A percentile compares a stretch with the other conserved stretches of the same genome.
These are phyloP conservation scores for Smittium mucronatum DNA, from an alignment of 371 early-diverging fungal genomes.

Conservation along the genomic window DNA sequence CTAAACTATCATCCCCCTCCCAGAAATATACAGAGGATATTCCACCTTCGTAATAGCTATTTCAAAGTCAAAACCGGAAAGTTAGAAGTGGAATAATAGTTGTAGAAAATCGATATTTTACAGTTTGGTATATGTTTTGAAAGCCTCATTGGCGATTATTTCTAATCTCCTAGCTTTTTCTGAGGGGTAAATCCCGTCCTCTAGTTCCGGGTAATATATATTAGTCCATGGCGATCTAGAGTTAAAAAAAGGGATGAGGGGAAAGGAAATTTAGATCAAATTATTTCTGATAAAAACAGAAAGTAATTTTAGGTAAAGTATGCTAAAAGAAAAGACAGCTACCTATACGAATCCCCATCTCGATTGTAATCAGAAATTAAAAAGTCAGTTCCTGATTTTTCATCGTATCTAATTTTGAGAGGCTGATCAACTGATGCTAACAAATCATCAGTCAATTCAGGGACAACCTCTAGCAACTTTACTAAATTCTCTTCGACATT, in stretches of 20 bases:
- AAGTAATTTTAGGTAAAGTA: neutral
- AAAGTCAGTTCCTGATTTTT: conserved; percentile 63
- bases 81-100: neutral
- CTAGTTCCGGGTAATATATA: conserved; percentile 76
- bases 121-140: conserved; percentile 88
- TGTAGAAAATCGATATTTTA: conserved; percentile 23
- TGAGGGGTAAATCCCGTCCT: conserved; percentile 70
- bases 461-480: conserved; percentile 68
- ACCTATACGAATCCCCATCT: conserved; percentile 87
- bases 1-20: conserved; percentile 85
- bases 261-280: neutral
- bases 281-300: no score
- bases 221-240: conserved; percentile 84
- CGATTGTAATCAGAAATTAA: conserved; percentile 91
- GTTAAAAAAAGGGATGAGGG: conserved; percentile 6
- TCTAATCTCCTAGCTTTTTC: conserved; percentile 74
- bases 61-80: neutral
- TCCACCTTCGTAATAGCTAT: conserved; percentile 79
- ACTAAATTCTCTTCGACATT: conserved; percentile 75
- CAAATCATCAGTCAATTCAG: conserved; percentile 81
- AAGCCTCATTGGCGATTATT: conserved; percentile 86
- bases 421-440: conserved; percentile 88
- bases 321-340: neutral
- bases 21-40: conserved; percentile 92
- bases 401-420: conserved; percentile 62